phyloP scores from a whole-genome alignment of 2,329 filamentous ascomycete species.

The Trichophyton schoenleinii region DNA sequence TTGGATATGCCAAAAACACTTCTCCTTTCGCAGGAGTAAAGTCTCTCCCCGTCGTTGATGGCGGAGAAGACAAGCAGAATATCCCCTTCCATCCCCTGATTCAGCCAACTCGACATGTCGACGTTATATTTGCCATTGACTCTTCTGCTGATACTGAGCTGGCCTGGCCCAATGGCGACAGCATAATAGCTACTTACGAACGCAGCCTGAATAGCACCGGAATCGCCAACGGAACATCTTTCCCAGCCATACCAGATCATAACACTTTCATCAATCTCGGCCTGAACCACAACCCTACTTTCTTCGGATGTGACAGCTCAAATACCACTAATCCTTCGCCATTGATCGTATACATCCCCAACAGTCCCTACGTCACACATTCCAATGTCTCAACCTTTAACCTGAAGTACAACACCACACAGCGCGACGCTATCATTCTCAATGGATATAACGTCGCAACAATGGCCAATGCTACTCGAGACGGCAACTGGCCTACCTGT shows the following conservation, averaged over 20 bases:
- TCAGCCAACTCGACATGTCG: conserved; percentile 57
- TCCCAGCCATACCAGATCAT: conserved; percentile 58
- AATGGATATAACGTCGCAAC: conserved; percentile 82
- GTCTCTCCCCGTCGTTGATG: conserved; percentile 61
- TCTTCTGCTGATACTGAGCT: conserved; percentile 58
- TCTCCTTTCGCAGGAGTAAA: conserved; percentile 44
- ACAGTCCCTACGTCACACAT: conserved; percentile 61
- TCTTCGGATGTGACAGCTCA: conserved; percentile 62
- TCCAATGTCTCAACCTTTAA: conserved; percentile 74
- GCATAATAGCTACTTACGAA: conserved; percentile 60
- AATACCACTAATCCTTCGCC: conserved; percentile 51
- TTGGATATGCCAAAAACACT: conserved; percentile 45
- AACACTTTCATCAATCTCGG: conserved; percentile 70
- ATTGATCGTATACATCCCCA: conserved; percentile 77
- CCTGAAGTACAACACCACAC: conserved; percentile 46
- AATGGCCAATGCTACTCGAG: conserved; percentile 64
- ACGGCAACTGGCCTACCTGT: conserved; percentile 65
- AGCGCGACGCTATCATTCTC: conserved; percentile 67
- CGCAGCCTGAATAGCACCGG: conserved; percentile 44
- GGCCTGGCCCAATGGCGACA: conserved; percentile 65
- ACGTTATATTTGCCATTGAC: conserved; percentile 72
- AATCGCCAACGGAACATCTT: conserved; percentile 55
- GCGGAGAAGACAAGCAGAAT: conserved; percentile 66
- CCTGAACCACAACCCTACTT: conserved; percentile 60
- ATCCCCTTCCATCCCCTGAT: conserved; percentile 67